Conservation (phyloP, 495 filamentous ascomycete species). For the Daldinia caldariorum region DNA sequence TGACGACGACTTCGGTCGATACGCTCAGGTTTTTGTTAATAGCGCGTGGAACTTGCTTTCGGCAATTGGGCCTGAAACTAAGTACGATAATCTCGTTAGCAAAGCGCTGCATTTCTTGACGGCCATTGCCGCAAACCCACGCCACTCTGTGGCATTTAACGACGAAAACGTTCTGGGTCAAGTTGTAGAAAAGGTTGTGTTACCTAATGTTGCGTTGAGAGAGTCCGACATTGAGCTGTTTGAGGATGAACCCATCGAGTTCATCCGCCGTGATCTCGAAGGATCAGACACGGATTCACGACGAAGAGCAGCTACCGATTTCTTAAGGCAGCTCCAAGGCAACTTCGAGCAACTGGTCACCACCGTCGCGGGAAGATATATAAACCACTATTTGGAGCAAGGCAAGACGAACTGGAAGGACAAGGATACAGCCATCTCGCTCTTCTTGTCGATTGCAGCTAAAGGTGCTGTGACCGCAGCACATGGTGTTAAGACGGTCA, state of each 20-base stretch:
- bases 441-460: constrained; percentile 92
- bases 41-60: constrained; percentile 93
- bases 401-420: constrained; percentile 86
- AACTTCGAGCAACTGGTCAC: constrained; percentile 89
- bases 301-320: constrained; percentile 91
- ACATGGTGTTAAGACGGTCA: constrained; percentile 89
- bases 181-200: constrained; percentile 91
- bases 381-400: constrained; percentile 77
- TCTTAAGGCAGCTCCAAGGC: constrained; percentile 84
- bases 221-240: constrained; percentile 95
- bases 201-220: constrained; percentile 90
- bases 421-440: constrained; percentile 95
- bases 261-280: constrained; percentile 94
- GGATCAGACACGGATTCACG: constrained; percentile 95
- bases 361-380: constrained; percentile 79
- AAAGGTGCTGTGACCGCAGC: constrained; percentile 85
- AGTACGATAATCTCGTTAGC: constrained; percentile 96
- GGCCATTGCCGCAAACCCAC: constrained; percentile 76
- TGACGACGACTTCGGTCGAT: constrained; percentile 85
- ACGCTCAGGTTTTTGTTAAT: constrained; percentile 82
- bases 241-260: constrained; percentile 99
- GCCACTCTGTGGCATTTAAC: constrained; percentile 88
- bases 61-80: constrained; percentile 82
- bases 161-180: constrained; percentile 75
- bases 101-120: constrained; percentile 93